phyloP scores from a whole-genome alignment of 2,329 filamentous ascomycete species.

The Fusarium floridanum region DNA sequence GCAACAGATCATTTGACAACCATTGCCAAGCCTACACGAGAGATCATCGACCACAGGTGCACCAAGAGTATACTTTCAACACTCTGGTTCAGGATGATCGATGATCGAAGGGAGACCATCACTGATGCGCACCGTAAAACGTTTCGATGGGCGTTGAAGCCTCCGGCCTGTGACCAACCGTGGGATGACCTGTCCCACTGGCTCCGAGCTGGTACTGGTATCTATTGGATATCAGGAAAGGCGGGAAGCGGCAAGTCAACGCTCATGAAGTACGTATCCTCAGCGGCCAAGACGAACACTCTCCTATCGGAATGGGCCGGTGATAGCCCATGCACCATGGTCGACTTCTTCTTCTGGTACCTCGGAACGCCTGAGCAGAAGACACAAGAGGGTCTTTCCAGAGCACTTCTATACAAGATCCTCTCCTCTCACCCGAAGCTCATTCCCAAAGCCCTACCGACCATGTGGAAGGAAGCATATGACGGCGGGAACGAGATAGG shows the following conservation, averaged over 20 bases:
- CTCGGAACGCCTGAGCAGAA: not conserved
- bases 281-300: not conserved
- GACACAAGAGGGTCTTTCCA: not conserved
- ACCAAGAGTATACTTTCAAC: not conserved
- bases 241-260: not conserved
- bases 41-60: not conserved
- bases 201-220: not conserved
- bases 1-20: too few species aligned
- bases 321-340: not conserved
- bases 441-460: not conserved
- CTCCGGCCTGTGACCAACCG: not conserved
- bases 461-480: not conserved
- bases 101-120: not conserved
- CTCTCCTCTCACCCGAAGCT: not conserved
- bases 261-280: not conserved
- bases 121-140: not conserved
- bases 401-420: not conserved
- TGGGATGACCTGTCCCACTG: not conserved
- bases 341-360: not conserved
- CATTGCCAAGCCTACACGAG: not conserved
- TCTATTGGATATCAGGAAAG: not conserved
- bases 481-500: not conserved
- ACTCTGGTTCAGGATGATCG: not conserved
- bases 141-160: not conserved
- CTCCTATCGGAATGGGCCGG: not conserved